phyloP scores from a whole-genome alignment of 139 green algal genomes.

The Asterochloris sp. region DNA sequence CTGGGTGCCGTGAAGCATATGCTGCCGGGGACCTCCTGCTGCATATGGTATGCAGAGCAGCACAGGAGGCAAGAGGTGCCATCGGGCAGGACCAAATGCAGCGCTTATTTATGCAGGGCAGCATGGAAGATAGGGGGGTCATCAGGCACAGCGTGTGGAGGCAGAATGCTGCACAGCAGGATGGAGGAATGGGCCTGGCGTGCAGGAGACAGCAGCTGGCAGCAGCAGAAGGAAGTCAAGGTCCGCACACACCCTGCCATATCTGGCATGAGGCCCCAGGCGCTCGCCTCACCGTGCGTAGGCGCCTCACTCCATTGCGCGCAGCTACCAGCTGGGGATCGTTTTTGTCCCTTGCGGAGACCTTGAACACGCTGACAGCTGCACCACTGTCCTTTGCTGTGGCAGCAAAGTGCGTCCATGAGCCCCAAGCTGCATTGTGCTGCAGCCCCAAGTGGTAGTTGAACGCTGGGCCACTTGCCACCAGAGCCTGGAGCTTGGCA shows the following conservation, averaged over 20 bases:
- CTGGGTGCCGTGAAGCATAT: neutral
- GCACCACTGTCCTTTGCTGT: slow-evolving; percentile 62
- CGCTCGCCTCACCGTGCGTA: slow-evolving; percentile 57
- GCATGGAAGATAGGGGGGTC: neutral
- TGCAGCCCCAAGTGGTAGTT: slow-evolving; percentile 65
- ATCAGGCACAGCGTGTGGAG: neutral
- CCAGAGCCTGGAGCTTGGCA: slow-evolving; percentile 70
- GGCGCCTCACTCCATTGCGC: slow-evolving; percentile 74
- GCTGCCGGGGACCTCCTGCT: too few species aligned
- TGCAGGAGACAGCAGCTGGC: neutral
- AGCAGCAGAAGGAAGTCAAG: neutral
- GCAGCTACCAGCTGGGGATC: slow-evolving; percentile 62
- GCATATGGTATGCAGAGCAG: too few species aligned
- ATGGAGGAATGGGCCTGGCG: neutral
- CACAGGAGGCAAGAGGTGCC: too few species aligned
- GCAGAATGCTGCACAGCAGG: neutral
- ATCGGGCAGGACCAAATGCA: too few species aligned
- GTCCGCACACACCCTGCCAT: too few species aligned
- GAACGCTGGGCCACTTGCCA: slow-evolving; percentile 53
- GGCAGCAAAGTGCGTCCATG: slow-evolving; percentile 68
- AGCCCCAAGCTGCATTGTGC: slow-evolving; percentile 51
- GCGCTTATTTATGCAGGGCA: neutral
- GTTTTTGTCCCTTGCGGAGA: slow-evolving; percentile 43
- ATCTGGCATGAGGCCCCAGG: too few species aligned
- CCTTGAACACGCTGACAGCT: slow-evolving; percentile 74